phyloP scores from a whole-genome alignment of 345 rosid species.

The Brassica juncea region DNA sequence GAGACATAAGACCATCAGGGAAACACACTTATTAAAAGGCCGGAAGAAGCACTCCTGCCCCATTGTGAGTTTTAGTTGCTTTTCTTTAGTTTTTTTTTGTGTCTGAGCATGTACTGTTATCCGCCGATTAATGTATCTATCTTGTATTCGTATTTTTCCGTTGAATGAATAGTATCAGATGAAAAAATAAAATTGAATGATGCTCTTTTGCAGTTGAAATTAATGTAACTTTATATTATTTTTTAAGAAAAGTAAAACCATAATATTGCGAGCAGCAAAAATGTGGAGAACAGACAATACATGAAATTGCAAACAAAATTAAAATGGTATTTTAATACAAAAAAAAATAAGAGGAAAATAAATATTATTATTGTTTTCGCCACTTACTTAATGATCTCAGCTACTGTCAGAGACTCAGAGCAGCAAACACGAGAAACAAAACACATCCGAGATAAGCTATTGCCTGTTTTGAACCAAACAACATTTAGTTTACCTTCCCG shows the following conservation, averaged over 20 bases:
- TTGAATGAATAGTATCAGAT: no score
- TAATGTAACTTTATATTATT: no score
- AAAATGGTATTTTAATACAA: not conserved
- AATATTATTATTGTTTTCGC: not conserved
- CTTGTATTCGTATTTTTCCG: no score
- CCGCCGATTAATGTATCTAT: no score
- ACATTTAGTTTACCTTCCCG: conserved; percentile 10
- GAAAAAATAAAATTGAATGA: no score
- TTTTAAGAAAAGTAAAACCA: not conserved
- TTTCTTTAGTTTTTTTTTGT: no score
- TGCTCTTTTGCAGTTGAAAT: no score
- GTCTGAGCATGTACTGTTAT: no score
- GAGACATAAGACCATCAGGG: no score
- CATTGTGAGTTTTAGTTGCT: no score
- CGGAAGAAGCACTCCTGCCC: no score
- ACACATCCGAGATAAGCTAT: conserved; percentile 80
- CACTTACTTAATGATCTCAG: conserved; percentile 60
- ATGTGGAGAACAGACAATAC: conserved; percentile 5
- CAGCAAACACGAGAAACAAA: conserved; percentile 86
- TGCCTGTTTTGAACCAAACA: conserved; percentile 49
- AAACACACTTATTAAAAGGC: no score
- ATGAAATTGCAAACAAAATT: not conserved
- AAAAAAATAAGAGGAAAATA: not conserved
- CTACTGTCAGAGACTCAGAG: conserved; percentile 57
- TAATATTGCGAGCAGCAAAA: not conserved